Base-by-base conservation (phyloP, 2,329 filamentous ascomycete species). In the Monosporascus cannonballus region DNA sequence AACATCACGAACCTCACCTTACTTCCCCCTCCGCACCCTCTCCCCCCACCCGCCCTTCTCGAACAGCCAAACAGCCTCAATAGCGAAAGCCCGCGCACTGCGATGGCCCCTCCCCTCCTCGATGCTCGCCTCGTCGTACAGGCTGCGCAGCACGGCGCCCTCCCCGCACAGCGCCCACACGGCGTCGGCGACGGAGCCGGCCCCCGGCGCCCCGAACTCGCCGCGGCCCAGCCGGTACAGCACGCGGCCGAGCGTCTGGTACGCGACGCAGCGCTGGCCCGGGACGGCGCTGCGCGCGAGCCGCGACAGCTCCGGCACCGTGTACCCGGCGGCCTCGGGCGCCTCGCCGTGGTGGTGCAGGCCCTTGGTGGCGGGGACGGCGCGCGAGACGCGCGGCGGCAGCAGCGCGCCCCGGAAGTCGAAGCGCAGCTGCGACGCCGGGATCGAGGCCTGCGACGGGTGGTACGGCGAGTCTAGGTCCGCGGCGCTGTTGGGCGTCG, bases 281-380 rank as follows among this genome's bases (percentile, higher is more conserved):
- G 94, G 83, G 20, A 96, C 90, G 0, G 85, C 84, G 51, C 89
- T 95, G 36, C 93, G 80, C 4, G 90, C 85, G 2, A 96, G 78
- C 34, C 87, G 83, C 1, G 90, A 86, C 1, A 99, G 77, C 70
- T 99, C 94, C 0, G 85, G 83, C 30, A 99, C 81, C 0, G 94
- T 97, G 71, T 99, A 99, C 0, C 94, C 94, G 0, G 94, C 94
- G 1, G 92, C 90, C 69, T 96, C 90, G 17, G 94, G 94, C 1
- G 93, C 92, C 54, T 92, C 84, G 57, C 88, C 91, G 68, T 99
- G 94, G 69, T 99, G 93, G 69, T 99, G 94, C 15, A 99, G 78
- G 0, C 94, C 94, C 54, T 86, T 82, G 14, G 84, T 85, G 1
- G 83, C 83, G 5, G 93, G 89, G 25, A 97, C 84, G 2, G 81